Evolutionary conservation across 495 filamentous ascomycete genomes (phyloP).

Genomic region (Chaetomidium leptoderma): DNA sequence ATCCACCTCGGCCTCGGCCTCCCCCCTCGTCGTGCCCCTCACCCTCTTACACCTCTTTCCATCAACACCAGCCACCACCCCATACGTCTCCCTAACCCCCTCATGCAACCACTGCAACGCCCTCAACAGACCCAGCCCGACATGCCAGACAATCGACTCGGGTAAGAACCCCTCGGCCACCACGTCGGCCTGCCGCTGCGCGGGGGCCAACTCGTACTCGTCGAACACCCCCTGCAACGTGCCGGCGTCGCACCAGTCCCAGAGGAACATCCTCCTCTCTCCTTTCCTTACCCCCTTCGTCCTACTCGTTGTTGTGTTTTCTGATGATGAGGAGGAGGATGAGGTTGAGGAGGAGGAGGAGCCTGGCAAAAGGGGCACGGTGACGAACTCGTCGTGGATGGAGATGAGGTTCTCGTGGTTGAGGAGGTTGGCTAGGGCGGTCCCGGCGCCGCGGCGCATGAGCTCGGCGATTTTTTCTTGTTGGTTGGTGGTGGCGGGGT

Average conservation of each 20-base stretch:
- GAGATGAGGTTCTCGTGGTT: conserved; percentile 45
- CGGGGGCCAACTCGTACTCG: background rate
- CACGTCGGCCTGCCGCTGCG: background rate
- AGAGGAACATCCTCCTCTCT: conserved; percentile 26
- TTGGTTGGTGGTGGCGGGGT: background rate
- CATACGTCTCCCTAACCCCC: conserved; percentile 27
- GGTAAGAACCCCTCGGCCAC: conserved; percentile 31
- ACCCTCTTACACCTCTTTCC: conserved; percentile 7
- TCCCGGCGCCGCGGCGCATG: conserved; percentile 11
- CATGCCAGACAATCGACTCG: conserved; percentile 45
- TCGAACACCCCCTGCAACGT: conserved; percentile 32
- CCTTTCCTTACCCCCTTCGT: background rate
- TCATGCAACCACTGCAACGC: conserved; percentile 45
- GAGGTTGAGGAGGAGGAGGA: too few species aligned
- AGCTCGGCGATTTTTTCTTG: conserved; percentile 1
- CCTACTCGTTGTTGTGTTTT: background rate
- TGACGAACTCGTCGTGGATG: conserved; percentile 26
- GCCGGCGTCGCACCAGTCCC: conserved; percentile 42
- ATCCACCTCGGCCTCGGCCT: conserved; percentile 25
- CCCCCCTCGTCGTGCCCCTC: conserved; percentile 1
- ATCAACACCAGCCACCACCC: background rate
- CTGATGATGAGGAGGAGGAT: too few species aligned
- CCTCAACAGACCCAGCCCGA: conserved; percentile 35
- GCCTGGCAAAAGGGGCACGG: conserved; percentile 6
- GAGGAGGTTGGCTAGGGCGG: conserved; percentile 25